These are phyloP conservation scores for Megacollybia platyphylla DNA, from an alignment of 1,284 basidiomycete species.

Conservation along the genomic window DNA sequence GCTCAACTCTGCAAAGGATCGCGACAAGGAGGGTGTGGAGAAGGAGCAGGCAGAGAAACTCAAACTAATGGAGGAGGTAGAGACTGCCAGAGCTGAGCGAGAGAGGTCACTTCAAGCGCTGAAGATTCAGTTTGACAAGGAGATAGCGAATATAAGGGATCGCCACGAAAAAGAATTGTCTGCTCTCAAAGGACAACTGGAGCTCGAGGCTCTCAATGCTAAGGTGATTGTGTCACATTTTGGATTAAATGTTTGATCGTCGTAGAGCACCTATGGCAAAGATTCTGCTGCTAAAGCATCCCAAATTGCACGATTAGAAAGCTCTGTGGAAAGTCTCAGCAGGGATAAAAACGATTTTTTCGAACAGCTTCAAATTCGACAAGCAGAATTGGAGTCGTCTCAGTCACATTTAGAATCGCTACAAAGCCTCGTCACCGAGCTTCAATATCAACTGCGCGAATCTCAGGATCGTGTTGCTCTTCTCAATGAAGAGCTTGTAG, in stretches of 20 bases:
- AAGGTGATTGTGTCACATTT: constrained; percentile 40
- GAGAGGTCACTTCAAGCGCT: constrained; percentile 61
- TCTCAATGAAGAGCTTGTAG: constrained; percentile 62
- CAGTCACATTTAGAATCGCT: constrained; percentile 63
- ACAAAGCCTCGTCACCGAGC: constrained; percentile 68
- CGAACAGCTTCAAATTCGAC: constrained; percentile 72
- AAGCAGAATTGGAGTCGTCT: constrained; percentile 79
- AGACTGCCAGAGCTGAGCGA: constrained; percentile 47
- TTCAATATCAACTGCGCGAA: constrained; percentile 79
- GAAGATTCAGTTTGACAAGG: constrained; percentile 67
- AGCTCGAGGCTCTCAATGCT: constrained; percentile 59
- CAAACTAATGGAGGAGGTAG: constrained; percentile 46
- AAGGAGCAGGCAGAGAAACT: constrained; percentile 49
- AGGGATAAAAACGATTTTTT: constrained; percentile 71
- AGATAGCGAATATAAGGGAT: constrained; percentile 49
- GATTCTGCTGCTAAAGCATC: constrained; percentile 51
- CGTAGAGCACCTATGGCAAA: constrained; percentile 57
- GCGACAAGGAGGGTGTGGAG: constrained; percentile 18
- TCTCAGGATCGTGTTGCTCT: constrained; percentile 56
- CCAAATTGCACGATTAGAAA: constrained; percentile 61
- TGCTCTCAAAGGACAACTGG: constrained; percentile 56
- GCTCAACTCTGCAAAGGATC: constrained; percentile 21
- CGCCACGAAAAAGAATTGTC: constrained; percentile 64
- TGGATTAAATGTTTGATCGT: neutral
- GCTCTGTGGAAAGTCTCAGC: constrained; percentile 52